Conservation (phyloP, 495 filamentous ascomycete genomes). For the Acidomyces sp. region DNA sequence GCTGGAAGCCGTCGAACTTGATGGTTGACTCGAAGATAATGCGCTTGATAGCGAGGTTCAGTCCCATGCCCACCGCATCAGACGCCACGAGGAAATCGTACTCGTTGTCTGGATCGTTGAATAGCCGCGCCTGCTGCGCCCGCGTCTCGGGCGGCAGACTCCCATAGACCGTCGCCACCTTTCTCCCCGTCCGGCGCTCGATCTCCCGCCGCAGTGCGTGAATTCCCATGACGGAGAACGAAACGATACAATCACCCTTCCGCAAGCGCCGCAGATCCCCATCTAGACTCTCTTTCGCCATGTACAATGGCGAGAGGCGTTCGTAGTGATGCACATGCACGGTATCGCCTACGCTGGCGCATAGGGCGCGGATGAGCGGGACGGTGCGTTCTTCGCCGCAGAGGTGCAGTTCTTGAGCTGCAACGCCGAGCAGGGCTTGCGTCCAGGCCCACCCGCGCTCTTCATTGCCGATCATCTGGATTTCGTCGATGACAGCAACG, state of each 20-base stretch:
- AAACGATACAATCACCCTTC: conserved; percentile 83
- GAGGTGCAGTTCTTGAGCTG: conserved; percentile 78
- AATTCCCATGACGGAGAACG: conserved; percentile 69
- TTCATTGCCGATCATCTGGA: conserved; percentile 81
- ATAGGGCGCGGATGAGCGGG: conserved; percentile 67
- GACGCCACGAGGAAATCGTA: conserved; percentile 91
- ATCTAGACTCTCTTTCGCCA: conserved; percentile 46
- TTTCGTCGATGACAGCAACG: conserved; percentile 94
- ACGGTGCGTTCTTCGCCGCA: conserved; percentile 83
- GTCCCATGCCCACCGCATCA: conserved; percentile 94
- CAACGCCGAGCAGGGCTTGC: conserved; percentile 72
- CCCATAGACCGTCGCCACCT: conserved; percentile 88
- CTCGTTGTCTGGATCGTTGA: conserved; percentile 88
- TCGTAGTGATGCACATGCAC: conserved; percentile 69
- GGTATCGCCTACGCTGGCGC: conserved; percentile 66
- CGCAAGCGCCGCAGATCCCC: conserved; percentile 51
- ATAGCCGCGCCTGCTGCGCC: conserved; percentile 75
- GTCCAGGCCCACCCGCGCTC: conserved; percentile 96
- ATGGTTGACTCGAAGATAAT: conserved; percentile 68
- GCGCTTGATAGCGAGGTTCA: conserved; percentile 87
- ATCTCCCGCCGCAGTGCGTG: conserved; percentile 69
- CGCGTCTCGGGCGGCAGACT: conserved; percentile 83
- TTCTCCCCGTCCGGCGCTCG: conserved; percentile 56
- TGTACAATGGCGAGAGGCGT: conserved; percentile 63
- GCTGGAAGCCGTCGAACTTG: conserved; percentile 48